Evolutionary conservation across 2,329 filamentous ascomycete species (phyloP), one percentile per base, ranked within the genome.

Genomic region (Pleurostoma richardsiae): DNA sequence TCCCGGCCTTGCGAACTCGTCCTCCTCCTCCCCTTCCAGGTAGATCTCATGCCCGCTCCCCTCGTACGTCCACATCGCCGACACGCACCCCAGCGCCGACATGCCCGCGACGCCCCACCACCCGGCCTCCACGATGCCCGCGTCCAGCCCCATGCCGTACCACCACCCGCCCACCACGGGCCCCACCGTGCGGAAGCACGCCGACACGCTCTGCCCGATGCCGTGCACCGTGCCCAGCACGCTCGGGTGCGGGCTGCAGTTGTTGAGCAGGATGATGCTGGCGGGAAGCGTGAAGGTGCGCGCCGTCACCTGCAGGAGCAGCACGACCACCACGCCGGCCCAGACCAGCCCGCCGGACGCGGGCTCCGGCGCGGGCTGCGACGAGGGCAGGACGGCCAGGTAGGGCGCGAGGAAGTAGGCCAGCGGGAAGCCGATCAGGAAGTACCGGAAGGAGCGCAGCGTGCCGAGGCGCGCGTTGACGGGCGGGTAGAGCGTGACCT

Each of bases 361-460:
- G 0, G 75, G 71, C 8, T 59, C 60, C 0, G 71, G 68, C 0
- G 71, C 53, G 2, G 65, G 57, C 38, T 71, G 56, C 43, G 68
- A 49, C 3, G 79, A 77, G 0, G 83, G 83, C 0, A 87, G 62
- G 10, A 87, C 67, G 0, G 82, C 75, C 10, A 90, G 73, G 56
- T 84, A 87, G 0, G 85, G 86, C 7, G 83, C 80, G 2, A 87
- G 66, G 11, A 80, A 69, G 59, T 90, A 90, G 1, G 84, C 82
- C 4, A 85, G 46, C 0, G 85, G 81, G 48, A 88, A 89, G 6
- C 88, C 71, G 6, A 80, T 72, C 1, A 88, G 69, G 46, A 85
- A 86, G 49, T 72, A 72, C 27, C 80, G 74, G 65, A 86, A 88
- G n/a, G 79, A 82, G 4, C 73, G 72, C 52, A 89, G 68, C 0